Evolutionary conservation across 164 flowering plant genomes (phyloP), one percentile per base, ranked within the genome.

Genomic region (Chimonanthus praecox): DNA sequence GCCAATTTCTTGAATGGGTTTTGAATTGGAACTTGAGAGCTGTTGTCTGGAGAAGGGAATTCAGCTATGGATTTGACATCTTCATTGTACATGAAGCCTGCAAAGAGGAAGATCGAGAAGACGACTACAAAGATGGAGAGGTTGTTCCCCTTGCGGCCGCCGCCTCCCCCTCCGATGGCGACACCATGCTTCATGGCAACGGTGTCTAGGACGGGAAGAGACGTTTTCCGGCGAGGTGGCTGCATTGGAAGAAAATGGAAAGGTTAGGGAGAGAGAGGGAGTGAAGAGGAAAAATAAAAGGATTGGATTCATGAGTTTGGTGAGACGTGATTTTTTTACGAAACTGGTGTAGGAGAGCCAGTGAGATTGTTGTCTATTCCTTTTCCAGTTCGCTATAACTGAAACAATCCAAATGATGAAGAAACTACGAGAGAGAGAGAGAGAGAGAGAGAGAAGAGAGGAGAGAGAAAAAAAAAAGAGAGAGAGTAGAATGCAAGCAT

Each of bases 41-140:
- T 75, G 78, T 72, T 81, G 79, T 54, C 16, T 85, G 71, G 82
- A 88, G 69, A 94, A 94, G 5, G 97, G 66, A 92, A 92, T 70
- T 94, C 97, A 0, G 99, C 97, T 0, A 92, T 85, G 70, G 98
- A 92, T 72, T 90, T 94, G 49, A 92, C 88, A 77, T 96, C 98
- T 72, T 94, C 98, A 46, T 90, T 96, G 89, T 94, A 94, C 87
- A 96, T 92, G 88, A 96, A 96, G 47, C 89, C 85, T 0, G 88
- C 95, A 61, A 96, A 94, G 58, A 94, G 84, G 71, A 92, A 87
- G 2, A 96, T 64, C 4, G 98, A 81, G 83, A 87, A 85, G 10
- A 89, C 89, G 10, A 92, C 91, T 0, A 85, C 89, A 58, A 89
- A 86, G 21, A 94, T 63, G 2, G 98, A 86, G 54, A 93, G 87